Evolutionary conservation across 768 basidiomycete species (phyloP).

Genomic region (Lentinula edodes): DNA sequence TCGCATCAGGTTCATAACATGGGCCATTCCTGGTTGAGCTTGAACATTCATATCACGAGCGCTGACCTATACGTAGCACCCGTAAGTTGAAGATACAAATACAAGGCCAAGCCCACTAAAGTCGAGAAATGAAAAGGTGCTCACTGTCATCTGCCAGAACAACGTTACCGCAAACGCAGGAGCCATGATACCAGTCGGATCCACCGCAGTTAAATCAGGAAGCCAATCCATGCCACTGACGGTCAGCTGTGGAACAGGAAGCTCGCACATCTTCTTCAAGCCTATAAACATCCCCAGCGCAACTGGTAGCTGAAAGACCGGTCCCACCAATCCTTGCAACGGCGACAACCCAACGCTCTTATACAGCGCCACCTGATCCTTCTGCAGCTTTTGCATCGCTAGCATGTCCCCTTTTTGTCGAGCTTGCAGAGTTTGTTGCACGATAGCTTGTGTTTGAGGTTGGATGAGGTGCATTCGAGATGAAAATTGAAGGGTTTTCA

Average conservation of each 20-base stretch:
- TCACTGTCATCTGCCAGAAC: slow-evolving; percentile 71
- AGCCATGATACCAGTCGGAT: slow-evolving; percentile 75
- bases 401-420: slow-evolving; percentile 27
- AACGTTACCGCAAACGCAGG: slow-evolving; percentile 39
- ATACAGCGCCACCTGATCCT: slow-evolving; percentile 53
- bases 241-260: slow-evolving; percentile 70
- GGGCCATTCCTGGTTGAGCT: slow-evolving; percentile 49
- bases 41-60: slow-evolving; percentile 51
- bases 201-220: slow-evolving; percentile 72
- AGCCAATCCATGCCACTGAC: slow-evolving; percentile 71
- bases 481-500: slow-evolving; percentile 51
- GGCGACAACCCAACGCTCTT: slow-evolving; percentile 57
- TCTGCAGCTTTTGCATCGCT: slow-evolving; percentile 48
- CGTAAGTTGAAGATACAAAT: background rate
- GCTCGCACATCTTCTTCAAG: slow-evolving; percentile 60
- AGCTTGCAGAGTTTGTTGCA: slow-evolving; percentile 36
- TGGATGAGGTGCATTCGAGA: slow-evolving; percentile 58
- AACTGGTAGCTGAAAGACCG: slow-evolving; percentile 65
- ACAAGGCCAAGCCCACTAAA: background rate
- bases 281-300: slow-evolving; percentile 83
- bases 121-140: slow-evolving; percentile 16
- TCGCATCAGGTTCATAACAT: slow-evolving; percentile 64
- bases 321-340: slow-evolving; percentile 35
- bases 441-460: slow-evolving; percentile 40
- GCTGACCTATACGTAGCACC: slow-evolving; percentile 25